Conservation (phyloP, 768 basidiomycete species). For the Saitozyma sp. region DNA sequence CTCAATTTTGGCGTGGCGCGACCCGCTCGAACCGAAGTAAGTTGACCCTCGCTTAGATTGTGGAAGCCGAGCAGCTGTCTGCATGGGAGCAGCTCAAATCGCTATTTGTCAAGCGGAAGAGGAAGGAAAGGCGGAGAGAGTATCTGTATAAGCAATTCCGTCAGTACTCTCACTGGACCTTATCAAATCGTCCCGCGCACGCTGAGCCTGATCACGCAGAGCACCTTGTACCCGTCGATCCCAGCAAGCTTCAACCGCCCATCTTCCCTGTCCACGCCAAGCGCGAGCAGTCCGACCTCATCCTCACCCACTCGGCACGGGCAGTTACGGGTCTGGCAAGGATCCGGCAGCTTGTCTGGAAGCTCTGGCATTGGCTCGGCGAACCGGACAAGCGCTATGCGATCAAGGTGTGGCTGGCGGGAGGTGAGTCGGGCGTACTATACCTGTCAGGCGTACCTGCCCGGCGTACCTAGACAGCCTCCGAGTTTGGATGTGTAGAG, state of each 20-base stretch:
- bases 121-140: conserved; percentile 10
- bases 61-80: conserved; percentile 20
- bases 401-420: conserved; percentile 67
- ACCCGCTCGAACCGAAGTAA: conserved; percentile 17
- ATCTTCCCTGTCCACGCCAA: conserved; percentile 78
- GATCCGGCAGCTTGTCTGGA: conserved; percentile 72
- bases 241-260: conserved; percentile 58
- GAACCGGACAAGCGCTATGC: conserved; percentile 83
- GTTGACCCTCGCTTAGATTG: conserved; percentile 22
- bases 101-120: conserved; percentile 10
- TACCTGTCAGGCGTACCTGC: too few species aligned
- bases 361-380: conserved; percentile 63
- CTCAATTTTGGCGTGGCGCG: neutral
- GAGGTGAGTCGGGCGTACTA: conserved; percentile 35
- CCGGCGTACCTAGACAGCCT: neutral
- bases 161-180: conserved; percentile 15
- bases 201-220: conserved; percentile 25
- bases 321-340: conserved; percentile 65
- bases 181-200: neutral
- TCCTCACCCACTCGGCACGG: conserved; percentile 56
- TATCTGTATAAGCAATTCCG: conserved; percentile 48
- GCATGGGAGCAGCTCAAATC: conserved; percentile 31
- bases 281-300: conserved; percentile 52
- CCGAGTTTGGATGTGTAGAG: neutral
- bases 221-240: conserved; percentile 52